Percentiles rank a stretch among this genome's conserved stretches.
Evolutionary conservation across 768 basidiomycete genomes (phyloP).

Genomic region (Lactarius psammicola): DNA sequence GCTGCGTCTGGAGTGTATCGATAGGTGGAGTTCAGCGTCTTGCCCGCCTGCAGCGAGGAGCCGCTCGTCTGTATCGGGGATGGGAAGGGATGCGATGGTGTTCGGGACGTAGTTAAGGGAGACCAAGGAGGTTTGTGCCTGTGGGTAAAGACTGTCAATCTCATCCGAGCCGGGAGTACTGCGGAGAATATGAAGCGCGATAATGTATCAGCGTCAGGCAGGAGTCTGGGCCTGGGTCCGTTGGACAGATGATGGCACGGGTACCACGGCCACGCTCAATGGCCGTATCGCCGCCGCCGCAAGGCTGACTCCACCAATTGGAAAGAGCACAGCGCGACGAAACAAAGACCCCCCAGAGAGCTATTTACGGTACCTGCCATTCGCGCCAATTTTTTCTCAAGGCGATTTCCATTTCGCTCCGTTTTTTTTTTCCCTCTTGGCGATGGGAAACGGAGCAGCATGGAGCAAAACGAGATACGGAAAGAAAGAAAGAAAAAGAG

Average conservation of each 20-base stretch:
- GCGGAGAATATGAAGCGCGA: slow-evolving; percentile 7
- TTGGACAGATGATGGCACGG: neutral
- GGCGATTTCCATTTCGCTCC: neutral
- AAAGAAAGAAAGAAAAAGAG: neutral
- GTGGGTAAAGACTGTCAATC: neutral
- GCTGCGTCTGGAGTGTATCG: slow-evolving; percentile 41
- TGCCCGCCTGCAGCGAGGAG: slow-evolving; percentile 79
- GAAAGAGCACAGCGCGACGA: neutral
- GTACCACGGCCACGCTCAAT: neutral
- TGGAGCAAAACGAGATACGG: too few species aligned
- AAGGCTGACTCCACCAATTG: neutral
- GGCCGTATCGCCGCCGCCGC: neutral
- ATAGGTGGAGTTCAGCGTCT: slow-evolving; percentile 68
- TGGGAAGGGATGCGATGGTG: slow-evolving; percentile 55
- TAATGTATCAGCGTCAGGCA: neutral
- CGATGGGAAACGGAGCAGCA: neutral
- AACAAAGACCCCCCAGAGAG: neutral
- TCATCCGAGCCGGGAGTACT: slow-evolving; percentile 2
- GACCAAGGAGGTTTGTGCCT: slow-evolving; percentile 47
- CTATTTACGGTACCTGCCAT: neutral
- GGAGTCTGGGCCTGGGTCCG: neutral
- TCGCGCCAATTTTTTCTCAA: neutral
- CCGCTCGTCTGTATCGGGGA: slow-evolving; percentile 51
- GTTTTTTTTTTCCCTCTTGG: neutral
- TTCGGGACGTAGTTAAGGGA: slow-evolving; percentile 60